phyloP scores from a whole-genome alignment of 2,329 filamentous ascomycete species.

The Orbilia javanica region DNA sequence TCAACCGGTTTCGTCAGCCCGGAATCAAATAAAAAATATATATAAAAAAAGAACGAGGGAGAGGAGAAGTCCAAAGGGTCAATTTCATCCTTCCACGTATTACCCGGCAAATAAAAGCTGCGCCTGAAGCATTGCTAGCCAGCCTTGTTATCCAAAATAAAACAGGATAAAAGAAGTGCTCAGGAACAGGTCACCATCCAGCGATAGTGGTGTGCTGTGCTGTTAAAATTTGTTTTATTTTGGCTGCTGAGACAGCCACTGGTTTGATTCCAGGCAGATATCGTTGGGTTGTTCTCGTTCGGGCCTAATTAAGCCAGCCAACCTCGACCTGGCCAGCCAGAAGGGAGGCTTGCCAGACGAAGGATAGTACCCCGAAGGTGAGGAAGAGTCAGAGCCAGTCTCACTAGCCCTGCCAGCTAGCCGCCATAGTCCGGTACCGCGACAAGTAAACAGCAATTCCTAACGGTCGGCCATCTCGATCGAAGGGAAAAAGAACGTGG shows the following conservation, averaged over 20 bases:
- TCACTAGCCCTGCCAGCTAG: conserved; percentile 18
- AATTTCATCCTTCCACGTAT: conserved; percentile 15
- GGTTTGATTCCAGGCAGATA: conserved; percentile 20
- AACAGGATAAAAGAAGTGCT: conserved; percentile 20
- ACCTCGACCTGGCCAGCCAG: not conserved
- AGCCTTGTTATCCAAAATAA: conserved; percentile 19
- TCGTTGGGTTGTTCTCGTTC: conserved; percentile 22
- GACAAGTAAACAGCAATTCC: conserved; percentile 1
- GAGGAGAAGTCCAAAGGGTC: not conserved
- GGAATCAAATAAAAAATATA: not conserved
- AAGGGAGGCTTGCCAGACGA: conserved; percentile 5
- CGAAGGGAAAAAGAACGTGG: conserved; percentile 39
- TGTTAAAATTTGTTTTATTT: conserved; percentile 23
- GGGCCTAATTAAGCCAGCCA: conserved; percentile 35
- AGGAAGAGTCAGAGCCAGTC: conserved; percentile 16
- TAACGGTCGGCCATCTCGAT: conserved; percentile 19
- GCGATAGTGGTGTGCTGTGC: conserved; percentile 46
- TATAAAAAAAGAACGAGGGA: not conserved
- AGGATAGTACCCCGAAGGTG: not conserved
- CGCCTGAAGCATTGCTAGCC: conserved; percentile 5
- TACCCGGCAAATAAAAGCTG: conserved; percentile 2
- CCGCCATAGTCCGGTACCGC: conserved; percentile 42
- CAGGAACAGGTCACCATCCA: conserved; percentile 37
- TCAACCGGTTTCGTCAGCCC: conserved; percentile 16
- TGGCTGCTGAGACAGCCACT: conserved; percentile 26